A percentile compares a stretch with the other conserved stretches of the same genome.
These are phyloP conservation scores for Chrysoporthe deuterocubensis DNA, from an alignment of 2,329 filamentous ascomycete genomes.

Conservation along the genomic window DNA sequence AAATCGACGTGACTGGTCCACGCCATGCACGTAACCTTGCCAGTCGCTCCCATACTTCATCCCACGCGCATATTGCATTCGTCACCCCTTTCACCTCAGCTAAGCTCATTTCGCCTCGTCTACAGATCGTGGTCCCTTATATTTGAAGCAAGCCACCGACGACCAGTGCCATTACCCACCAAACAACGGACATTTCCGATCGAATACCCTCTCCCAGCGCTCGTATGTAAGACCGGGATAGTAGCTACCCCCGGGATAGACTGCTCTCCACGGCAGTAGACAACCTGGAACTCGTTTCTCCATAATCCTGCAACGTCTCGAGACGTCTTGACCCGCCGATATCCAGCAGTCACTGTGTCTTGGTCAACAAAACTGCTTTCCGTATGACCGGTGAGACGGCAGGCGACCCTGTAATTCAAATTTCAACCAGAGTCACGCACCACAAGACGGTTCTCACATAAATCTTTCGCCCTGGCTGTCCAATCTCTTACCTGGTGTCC, in stretches of 20 bases:
- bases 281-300: neutral
- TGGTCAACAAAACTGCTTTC: slow-evolving; percentile 13
- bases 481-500: slow-evolving; percentile 31
- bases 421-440: slow-evolving; percentile 15
- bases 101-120: slow-evolving; percentile 36
- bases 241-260: slow-evolving; percentile 9
- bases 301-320: neutral
- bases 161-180: slow-evolving; percentile 31
- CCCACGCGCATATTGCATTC: slow-evolving; percentile 23
- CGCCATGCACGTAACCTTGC: slow-evolving; percentile 41
- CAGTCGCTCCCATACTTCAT: slow-evolving; percentile 34
- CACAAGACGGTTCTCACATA: slow-evolving; percentile 27
- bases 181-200: slow-evolving; percentile 12
- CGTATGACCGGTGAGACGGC: slow-evolving; percentile 27
- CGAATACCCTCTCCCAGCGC: slow-evolving; percentile 10
- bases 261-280: slow-evolving; percentile 3
- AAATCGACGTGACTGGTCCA: slow-evolving; percentile 45
- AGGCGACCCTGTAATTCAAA: slow-evolving; percentile 23
- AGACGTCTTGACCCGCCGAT: slow-evolving; percentile 1
- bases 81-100: slow-evolving; percentile 32
- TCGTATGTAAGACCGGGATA: slow-evolving; percentile 11
- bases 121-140: slow-evolving; percentile 27
- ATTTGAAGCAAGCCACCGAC: slow-evolving; percentile 25
- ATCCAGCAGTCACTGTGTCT: slow-evolving; percentile 15
- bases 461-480: slow-evolving; percentile 34